Conservation (phyloP, 23 red algal species). For the Gracilaria vermiculophylla region DNA sequence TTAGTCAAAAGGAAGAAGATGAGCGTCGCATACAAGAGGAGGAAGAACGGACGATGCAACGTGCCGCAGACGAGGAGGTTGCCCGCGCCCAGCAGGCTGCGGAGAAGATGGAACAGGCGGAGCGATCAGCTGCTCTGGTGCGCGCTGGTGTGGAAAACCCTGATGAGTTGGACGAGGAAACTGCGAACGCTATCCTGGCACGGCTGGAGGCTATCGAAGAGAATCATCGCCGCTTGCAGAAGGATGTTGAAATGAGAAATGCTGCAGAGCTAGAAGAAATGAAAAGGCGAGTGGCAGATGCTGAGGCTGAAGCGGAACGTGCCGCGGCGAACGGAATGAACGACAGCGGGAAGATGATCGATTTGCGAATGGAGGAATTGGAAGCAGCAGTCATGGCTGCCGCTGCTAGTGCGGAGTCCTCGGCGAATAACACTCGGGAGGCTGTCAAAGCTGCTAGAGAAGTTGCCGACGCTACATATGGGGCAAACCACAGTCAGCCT, state of each 20-base stretch:
- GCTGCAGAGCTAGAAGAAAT: conserved; percentile 71
- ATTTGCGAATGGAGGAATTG: conserved; percentile 72
- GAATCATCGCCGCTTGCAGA: conserved; percentile 46
- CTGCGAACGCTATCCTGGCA: conserved; percentile 63
- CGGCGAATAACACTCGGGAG: conserved; percentile 57
- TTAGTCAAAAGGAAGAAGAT: neutral
- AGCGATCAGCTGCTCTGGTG: conserved; percentile 23
- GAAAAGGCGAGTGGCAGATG: conserved; percentile 56
- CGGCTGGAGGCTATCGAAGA: conserved; percentile 74
- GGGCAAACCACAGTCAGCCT: conserved; percentile 50
- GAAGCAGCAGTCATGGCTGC: conserved; percentile 76
- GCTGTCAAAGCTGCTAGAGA: conserved; percentile 68
- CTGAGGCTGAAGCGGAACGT: conserved; percentile 65
- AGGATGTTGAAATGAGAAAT: conserved; percentile 60
- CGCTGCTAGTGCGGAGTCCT: conserved; percentile 63
- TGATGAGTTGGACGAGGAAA: conserved; percentile 70
- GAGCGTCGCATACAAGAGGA: neutral
- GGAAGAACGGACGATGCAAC: conserved; percentile 13
- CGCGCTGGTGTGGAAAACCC: conserved; percentile 61
- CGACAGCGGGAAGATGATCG: conserved; percentile 42
- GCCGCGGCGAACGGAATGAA: neutral
- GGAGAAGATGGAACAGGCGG: conserved; percentile 30
- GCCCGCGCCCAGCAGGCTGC: conserved; percentile 31
- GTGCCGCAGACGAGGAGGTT: conserved; percentile 24
- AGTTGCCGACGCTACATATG: conserved; percentile 67